Percentiles rank a stretch among this genome's conserved stretches.
Evolutionary conservation across 2,329 filamentous ascomycete genomes (phyloP).

Genomic region (Calonectria montana): DNA sequence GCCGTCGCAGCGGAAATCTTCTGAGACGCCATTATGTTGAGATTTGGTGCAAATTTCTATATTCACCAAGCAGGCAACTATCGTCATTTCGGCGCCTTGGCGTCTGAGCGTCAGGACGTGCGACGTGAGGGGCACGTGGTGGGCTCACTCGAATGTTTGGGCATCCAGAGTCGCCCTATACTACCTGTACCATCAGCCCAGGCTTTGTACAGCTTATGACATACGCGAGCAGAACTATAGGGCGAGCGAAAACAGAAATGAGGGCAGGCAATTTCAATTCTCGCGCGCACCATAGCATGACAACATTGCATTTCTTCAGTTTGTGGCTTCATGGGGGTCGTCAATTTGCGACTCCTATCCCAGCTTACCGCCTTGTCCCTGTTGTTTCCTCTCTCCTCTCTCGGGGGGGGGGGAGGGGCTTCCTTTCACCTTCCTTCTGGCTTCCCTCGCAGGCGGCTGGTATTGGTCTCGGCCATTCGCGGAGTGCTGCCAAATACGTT

Average conservation of each 20-base stretch:
- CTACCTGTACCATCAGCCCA: constrained; percentile 17
- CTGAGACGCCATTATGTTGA: neutral
- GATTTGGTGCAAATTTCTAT: neutral
- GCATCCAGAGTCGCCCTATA: neutral
- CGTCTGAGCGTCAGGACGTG: constrained; percentile 24
- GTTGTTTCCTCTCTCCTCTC: constrained; percentile 10
- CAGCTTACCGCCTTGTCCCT: constrained; percentile 4
- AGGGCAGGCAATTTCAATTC: neutral
- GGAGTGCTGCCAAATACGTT: constrained; percentile 20
- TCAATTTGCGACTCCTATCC: neutral
- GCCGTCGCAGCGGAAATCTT: neutral
- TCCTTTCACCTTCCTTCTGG: constrained; percentile 7
- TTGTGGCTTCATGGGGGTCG: constrained; percentile 11
- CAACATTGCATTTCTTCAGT: neutral
- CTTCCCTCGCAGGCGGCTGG: constrained; percentile 20
- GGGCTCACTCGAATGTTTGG: constrained; percentile 38
- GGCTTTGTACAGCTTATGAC: constrained; percentile 24
- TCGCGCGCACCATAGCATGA: neutral
- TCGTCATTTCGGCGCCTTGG: constrained; percentile 16
- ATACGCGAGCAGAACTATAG: neutral
- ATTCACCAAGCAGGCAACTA: constrained; percentile 11
- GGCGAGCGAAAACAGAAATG: neutral
- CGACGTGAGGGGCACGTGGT: constrained; percentile 38
- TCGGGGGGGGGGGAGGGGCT: neutral
- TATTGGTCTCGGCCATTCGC: constrained; percentile 22